Percentiles rank a stretch among this genome's conserved stretches.
phyloP scores from a whole-genome alignment of 208 protist genomes.

The Balamuthia mandrillaris region DNA sequence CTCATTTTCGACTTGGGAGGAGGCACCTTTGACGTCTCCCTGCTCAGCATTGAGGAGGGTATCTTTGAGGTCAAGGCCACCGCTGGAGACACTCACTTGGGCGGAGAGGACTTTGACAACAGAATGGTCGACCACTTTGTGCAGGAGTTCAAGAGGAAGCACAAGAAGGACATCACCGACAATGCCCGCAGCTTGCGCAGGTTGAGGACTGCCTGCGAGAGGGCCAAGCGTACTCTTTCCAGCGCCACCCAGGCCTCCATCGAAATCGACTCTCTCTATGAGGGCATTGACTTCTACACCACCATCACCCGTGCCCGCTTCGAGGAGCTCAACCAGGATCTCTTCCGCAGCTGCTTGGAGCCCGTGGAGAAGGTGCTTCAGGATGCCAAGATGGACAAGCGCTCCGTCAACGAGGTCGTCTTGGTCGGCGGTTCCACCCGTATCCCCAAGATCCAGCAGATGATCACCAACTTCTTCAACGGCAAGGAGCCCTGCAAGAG shows the following conservation, averaged over 20 bases:
- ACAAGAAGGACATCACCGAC: constrained; percentile 75
- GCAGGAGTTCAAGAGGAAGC: constrained; percentile 89
- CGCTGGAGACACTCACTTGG: constrained; percentile 96
- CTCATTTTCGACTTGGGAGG: constrained; percentile 98
- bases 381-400: constrained; percentile 80
- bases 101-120: constrained; percentile 96
- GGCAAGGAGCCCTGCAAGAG: constrained; percentile 89
- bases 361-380: constrained; percentile 83
- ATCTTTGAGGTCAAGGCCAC: constrained; percentile 98
- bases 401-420: constrained; percentile 84
- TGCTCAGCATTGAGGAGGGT: constrained; percentile 95
- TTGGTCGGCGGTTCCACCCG: constrained; percentile 92
- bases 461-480: constrained; percentile 72
- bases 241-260: constrained; percentile 80
- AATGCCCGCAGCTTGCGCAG: constrained; percentile 70
- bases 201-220: constrained; percentile 76
- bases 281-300: constrained; percentile 91
- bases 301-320: constrained; percentile 92
- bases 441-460: constrained; percentile 93
- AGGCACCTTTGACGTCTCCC: constrained; percentile 96
- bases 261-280: constrained; percentile 91
- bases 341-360: constrained; percentile 78
- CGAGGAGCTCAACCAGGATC: constrained; percentile 86
- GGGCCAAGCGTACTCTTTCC: constrained; percentile 94
- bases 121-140: constrained; percentile 92